These are phyloP conservation scores for Trichoderma sp. DNA, from an alignment of 2,329 filamentous ascomycete genomes.

Conservation along the genomic window DNA sequence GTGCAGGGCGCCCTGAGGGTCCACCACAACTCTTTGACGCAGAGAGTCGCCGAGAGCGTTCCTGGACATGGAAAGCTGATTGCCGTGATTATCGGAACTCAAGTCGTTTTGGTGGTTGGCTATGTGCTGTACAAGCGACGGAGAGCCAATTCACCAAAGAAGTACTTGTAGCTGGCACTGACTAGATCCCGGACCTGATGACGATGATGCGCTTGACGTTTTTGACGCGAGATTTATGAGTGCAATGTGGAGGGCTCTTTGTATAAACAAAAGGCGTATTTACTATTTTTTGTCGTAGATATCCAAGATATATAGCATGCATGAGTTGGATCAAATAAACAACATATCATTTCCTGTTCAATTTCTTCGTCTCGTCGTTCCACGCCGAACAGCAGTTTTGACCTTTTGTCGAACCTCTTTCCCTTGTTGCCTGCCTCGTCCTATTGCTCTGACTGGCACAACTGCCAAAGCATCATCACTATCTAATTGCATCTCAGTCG, in stretches of 20 bases:
- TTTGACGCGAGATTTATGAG: constrained; percentile 29
- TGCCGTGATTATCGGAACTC: constrained; percentile 73
- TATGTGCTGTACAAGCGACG: constrained; percentile 83
- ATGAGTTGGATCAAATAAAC: constrained; percentile 19
- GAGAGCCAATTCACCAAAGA: constrained; percentile 79
- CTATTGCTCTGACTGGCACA: background rate
- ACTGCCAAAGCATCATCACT: background rate
- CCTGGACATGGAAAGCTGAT: constrained; percentile 61
- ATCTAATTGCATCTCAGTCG: background rate
- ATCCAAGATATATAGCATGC: constrained; percentile 13
- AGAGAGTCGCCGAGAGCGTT: constrained; percentile 52
- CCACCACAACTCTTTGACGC: constrained; percentile 55
- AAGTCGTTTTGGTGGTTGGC: constrained; percentile 68
- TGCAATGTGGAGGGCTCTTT: background rate
- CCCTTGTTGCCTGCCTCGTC: background rate
- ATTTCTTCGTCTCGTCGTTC: background rate
- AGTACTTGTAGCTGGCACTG: constrained; percentile 67
- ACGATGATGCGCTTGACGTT: background rate
- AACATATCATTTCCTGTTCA: background rate
- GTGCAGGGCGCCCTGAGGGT: constrained; percentile 57
- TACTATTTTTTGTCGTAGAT: background rate
- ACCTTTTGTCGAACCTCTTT: background rate
- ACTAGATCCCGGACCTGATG: background rate
- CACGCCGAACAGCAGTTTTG: background rate
- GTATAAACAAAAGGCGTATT: constrained; percentile 16